phyloP scores from a whole-genome alignment of 352 stramenopile species.

The Phytophthora gonapodyides region DNA sequence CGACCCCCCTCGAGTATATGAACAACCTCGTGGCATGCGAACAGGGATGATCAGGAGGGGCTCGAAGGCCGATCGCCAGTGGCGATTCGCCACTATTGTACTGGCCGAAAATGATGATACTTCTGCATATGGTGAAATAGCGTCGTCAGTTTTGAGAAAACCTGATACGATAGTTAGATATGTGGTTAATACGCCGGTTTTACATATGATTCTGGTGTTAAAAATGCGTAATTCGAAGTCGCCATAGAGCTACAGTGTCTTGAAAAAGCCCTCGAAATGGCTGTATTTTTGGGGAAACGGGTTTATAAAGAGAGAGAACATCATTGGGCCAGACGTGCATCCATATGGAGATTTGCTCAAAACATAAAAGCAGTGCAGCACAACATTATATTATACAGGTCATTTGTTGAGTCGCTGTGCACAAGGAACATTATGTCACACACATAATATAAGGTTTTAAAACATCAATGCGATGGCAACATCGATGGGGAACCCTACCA shows the following conservation, averaged over 20 bases:
- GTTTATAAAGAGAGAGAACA: not conserved
- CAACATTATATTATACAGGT: slow-evolving; percentile 3
- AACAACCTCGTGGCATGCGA: no score
- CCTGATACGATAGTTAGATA: slow-evolving; percentile 12
- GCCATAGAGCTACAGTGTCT: slow-evolving; percentile 1
- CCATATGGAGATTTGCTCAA: not conserved
- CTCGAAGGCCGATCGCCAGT: no score
- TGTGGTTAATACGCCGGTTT: slow-evolving; percentile 17
- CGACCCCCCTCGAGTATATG: no score
- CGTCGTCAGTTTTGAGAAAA: slow-evolving; percentile 6
- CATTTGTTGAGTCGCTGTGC: not conserved
- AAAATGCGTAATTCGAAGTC: slow-evolving; percentile 8
- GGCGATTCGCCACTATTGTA: no score
- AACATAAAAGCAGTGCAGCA: no score
- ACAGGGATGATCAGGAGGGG: no score
- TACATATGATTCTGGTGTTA: slow-evolving; percentile 9
- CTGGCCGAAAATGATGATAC: slow-evolving; percentile 10
- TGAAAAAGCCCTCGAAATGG: slow-evolving; percentile 2
- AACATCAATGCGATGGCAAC: no score
- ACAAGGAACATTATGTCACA: no score
- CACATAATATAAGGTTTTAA: no score
- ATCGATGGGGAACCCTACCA: no score
- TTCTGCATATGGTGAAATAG: not conserved
- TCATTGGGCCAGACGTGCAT: no score
- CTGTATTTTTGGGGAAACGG: not conserved